Evolutionary conservation across 176 grass and related monocot species (phyloP), one percentile per base, ranked within the genome.

Genomic region (Hsuehochloa calcarea): DNA sequence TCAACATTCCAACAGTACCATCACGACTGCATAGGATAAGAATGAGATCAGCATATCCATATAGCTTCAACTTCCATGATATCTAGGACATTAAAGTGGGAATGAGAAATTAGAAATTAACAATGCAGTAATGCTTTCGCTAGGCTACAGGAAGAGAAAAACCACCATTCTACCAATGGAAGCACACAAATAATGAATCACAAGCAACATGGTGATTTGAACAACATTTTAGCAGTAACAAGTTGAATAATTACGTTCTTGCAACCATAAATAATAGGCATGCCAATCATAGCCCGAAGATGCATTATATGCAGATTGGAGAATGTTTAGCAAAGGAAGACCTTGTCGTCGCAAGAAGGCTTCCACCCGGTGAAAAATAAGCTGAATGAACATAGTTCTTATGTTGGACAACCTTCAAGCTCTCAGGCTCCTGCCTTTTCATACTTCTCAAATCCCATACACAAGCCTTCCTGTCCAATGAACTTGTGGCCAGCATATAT

Each of bases 371-470:
- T 66, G 93, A 92, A 71, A 95, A 95, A 88, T 88, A 90, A 76
- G 93, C 93, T 78, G 93, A 88, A 72, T 80, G 62, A 66, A 90
- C 85, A 17, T 43, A 41, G n/a, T 64, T 61, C 26, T 73, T 15
- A 75, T 90, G 74, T 20, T 75, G 17, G 34, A 92, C 56, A 73
- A 82, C 74, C 60, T 86, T 90, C 54, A 86, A 82, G 59, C 65
- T 73, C 49, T 84, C 69, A 35, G 44, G 55, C 7, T 76, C 67
- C 63, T 76, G 52, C 51, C 52, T 86, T 61, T 86, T 82, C 69
- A 90, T 61, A 70, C 20, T 80, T 86, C 93, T 90, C 69, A 92
- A 72, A 76, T 94, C 87, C 93, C 93, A 94, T 83, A 94, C 54
- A 75, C 85, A 73, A 45, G 78, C 90, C 43, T 52, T 87, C 27